phyloP scores from a whole-genome alignment of 257 asterid genomes.

The Nicotiana attenuata region DNA sequence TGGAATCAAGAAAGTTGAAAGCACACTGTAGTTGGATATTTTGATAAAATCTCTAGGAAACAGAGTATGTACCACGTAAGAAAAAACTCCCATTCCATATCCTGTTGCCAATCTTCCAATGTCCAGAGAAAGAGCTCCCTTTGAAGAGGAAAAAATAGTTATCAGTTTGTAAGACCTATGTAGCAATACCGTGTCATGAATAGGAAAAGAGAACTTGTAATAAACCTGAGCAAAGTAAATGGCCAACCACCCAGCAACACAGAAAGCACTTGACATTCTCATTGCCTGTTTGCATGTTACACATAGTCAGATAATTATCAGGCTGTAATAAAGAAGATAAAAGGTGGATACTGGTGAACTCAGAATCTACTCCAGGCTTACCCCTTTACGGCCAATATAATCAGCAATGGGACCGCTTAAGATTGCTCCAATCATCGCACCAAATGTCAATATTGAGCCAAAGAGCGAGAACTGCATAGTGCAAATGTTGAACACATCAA shows the following conservation, averaged over 20 bases:
- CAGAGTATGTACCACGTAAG: constrained; percentile 55
- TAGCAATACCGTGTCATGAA: background rate
- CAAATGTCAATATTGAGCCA: constrained; percentile 87
- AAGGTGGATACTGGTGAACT: background rate
- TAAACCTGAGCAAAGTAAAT: constrained; percentile 80
- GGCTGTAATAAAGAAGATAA: background rate
- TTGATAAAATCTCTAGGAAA: background rate
- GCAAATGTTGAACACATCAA: background rate
- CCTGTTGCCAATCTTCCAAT: constrained; percentile 87
- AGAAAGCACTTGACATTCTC: constrained; percentile 64
- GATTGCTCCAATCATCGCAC: constrained; percentile 96
- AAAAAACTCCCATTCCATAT: constrained; percentile 94
- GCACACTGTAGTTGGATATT: background rate
- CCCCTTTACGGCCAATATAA: constrained; percentile 84
- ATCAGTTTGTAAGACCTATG: constrained; percentile 4
- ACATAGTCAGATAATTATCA: constrained; percentile 5
- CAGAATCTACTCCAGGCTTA: constrained; percentile 21
- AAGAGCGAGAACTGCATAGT: constrained; percentile 76
- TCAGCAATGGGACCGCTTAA: constrained; percentile 88
- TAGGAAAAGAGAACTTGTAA: background rate
- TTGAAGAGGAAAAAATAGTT: constrained; percentile 5
- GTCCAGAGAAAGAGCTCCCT: constrained; percentile 58
- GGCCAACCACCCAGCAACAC: constrained; percentile 81
- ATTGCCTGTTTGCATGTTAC: constrained; percentile 68
- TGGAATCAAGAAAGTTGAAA: background rate